phyloP scores from a whole-genome alignment of 805 yeast genomes.

The Suhomyces emberorum region DNA sequence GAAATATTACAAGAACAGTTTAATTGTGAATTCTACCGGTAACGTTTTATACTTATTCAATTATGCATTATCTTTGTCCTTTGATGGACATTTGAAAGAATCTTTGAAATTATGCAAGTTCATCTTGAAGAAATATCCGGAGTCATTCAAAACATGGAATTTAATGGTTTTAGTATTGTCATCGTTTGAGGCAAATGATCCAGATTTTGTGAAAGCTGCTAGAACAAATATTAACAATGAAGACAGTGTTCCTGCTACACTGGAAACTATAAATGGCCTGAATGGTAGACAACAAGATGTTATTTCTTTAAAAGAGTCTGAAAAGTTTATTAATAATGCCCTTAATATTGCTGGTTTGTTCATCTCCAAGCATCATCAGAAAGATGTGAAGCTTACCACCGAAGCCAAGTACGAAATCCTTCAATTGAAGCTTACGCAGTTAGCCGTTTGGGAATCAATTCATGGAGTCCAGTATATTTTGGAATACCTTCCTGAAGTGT shows the following conservation, averaged over 20 bases:
- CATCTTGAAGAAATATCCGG: slow-evolving; percentile 50
- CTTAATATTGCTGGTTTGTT: slow-evolving; percentile 40
- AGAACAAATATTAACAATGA: neutral
- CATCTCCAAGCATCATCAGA: slow-evolving; percentile 25
- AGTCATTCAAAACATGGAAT: slow-evolving; percentile 63
- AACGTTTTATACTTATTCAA: slow-evolving; percentile 32
- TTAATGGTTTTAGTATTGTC: slow-evolving; percentile 62
- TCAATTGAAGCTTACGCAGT: slow-evolving; percentile 71
- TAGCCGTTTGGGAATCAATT: slow-evolving; percentile 62
- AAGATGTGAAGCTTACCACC: slow-evolving; percentile 21
- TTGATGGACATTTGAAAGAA: slow-evolving; percentile 38
- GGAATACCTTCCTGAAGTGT: slow-evolving; percentile 64
- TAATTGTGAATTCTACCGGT: slow-evolving; percentile 37
- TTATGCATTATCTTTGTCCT: slow-evolving; percentile 49
- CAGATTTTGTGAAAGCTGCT: slow-evolving; percentile 8
- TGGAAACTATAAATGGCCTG: neutral
- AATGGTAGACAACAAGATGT: neutral
- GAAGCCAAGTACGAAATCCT: slow-evolving; percentile 47
- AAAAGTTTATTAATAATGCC: slow-evolving; percentile 54
- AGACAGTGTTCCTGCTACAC: neutral
- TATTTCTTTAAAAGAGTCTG: slow-evolving; percentile 40
- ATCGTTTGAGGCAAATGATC: slow-evolving; percentile 49
- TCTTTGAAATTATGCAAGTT: slow-evolving; percentile 47
- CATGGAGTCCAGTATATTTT: slow-evolving; percentile 57
- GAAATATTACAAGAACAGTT: slow-evolving; percentile 30